These are phyloP conservation scores for Leucocoprinus sp. DNA, from an alignment of 768 basidiomycete species.

Conservation along the genomic window DNA sequence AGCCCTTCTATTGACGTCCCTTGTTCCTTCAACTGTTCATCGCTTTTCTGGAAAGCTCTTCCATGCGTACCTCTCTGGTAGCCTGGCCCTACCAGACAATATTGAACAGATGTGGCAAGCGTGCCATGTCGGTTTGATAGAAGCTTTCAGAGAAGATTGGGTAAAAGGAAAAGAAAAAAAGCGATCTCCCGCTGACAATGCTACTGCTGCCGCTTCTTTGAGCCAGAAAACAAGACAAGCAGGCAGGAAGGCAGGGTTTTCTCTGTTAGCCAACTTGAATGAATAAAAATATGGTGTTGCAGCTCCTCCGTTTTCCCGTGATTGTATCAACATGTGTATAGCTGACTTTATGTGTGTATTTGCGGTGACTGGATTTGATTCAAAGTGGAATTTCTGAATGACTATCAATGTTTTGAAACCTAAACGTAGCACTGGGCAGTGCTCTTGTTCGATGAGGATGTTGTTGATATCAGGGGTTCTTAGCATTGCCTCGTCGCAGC, in stretches of 20 bases:
- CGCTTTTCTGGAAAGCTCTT: slow-evolving; percentile 53
- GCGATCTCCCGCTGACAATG: slow-evolving; percentile 16
- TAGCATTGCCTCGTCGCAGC: too few relatives aligned
- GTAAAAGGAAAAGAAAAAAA: slow-evolving; percentile 35
- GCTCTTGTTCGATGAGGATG: too few relatives aligned
- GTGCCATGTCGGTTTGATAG: slow-evolving; percentile 35
- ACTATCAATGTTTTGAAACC: too few relatives aligned
- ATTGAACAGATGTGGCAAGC: slow-evolving; percentile 36
- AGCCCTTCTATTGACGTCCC: slow-evolving; percentile 45
- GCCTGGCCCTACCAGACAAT: slow-evolving; percentile 15
- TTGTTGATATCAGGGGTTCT: too few relatives aligned
- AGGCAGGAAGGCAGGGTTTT: slow-evolving; percentile 26
- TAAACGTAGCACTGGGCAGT: too few relatives aligned
- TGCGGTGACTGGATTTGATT: too few relatives aligned
- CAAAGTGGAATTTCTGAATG: too few relatives aligned
- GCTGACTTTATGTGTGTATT: too few relatives aligned
- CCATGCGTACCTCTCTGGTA: slow-evolving; percentile 42
- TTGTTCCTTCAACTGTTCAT: slow-evolving; percentile 36
- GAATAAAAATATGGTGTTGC: too few relatives aligned
- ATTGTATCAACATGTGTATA: too few relatives aligned
- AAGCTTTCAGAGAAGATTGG: slow-evolving; percentile 40
- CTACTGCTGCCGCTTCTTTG: neutral
- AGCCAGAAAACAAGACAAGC: slow-evolving; percentile 5
- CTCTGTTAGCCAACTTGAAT: slow-evolving; percentile 36
- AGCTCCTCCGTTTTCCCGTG: too few relatives aligned